A percentile compares a stretch with the other conserved stretches of the same genome.
Evolutionary conservation across 208 protist genomes (phyloP).

Genomic region (Vickermania ingenoplastis): DNA sequence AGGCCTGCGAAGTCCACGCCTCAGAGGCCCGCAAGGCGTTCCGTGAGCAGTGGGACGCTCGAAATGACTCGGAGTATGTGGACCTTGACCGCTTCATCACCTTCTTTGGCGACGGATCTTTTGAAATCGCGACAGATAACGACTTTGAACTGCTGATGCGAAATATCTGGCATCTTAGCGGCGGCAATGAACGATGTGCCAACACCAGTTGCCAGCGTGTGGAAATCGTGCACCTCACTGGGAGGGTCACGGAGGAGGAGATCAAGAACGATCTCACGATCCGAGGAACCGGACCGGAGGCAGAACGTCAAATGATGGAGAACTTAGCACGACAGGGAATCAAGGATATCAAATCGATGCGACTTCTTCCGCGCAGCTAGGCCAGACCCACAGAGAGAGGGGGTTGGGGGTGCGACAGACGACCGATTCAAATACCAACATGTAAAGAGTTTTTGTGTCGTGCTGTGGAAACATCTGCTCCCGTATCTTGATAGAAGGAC

Average conservation of each 20-base stretch:
- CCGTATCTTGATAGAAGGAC: too few relatives aligned
- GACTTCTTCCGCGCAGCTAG: conserved; percentile 12
- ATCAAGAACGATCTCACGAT: conserved; percentile 84
- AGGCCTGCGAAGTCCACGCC: conserved; percentile 20
- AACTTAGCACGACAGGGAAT: conserved; percentile 76
- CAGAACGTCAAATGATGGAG: conserved; percentile 37
- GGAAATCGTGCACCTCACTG: conserved; percentile 75
- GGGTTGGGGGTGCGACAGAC: too few relatives aligned
- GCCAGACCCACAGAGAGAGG: not conserved
- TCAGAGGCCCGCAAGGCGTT: conserved; percentile 47
- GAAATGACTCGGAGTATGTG: conserved; percentile 23
- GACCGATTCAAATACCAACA: too few relatives aligned
- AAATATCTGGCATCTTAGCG: conserved; percentile 85
- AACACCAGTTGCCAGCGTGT: conserved; percentile 85
- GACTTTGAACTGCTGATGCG: conserved; percentile 81
- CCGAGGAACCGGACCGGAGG: conserved; percentile 25
- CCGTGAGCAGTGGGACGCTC: conserved; percentile 50
- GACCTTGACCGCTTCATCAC: conserved; percentile 35
- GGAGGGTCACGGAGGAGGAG: conserved; percentile 61
- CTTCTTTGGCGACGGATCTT: conserved; percentile 71
- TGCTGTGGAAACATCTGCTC: too few relatives aligned
- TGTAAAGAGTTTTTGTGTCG: too few relatives aligned
- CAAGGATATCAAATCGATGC: conserved; percentile 70
- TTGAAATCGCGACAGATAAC: conserved; percentile 64
- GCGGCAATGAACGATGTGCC: conserved; percentile 61